A percentile compares a stretch with the other conserved stretches of the same genome.
phyloP scores from a whole-genome alignment of 331 rosid genomes.

The Erythrophleum ivorense region DNA sequence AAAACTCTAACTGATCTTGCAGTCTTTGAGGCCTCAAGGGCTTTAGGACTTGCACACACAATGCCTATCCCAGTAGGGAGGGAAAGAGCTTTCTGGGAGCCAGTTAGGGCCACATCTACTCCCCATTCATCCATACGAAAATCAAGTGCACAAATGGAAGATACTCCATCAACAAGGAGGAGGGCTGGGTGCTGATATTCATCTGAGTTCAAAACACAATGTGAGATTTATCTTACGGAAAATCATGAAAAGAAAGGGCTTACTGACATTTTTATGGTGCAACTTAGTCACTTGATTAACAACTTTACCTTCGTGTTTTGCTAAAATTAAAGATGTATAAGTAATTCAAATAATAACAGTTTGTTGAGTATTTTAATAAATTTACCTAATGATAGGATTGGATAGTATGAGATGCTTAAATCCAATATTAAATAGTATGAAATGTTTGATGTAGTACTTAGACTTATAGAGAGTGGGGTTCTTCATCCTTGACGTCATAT shows the following conservation, averaged over 20 bases:
- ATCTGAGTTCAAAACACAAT: constrained; percentile 57
- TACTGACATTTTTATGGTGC: background rate
- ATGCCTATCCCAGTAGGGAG: constrained; percentile 94
- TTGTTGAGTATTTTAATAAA: too few species aligned
- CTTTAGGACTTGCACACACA: constrained; percentile 93
- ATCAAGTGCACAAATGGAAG: constrained; percentile 94
- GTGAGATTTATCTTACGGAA: constrained; percentile 29
- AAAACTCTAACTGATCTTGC: constrained; percentile 89
- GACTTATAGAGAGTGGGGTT: too few species aligned
- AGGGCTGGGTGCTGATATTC: constrained; percentile 91
- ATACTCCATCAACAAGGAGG: constrained; percentile 93
- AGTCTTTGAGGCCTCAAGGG: constrained; percentile 81
- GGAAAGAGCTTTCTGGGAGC: constrained; percentile 97
- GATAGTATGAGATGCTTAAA: too few species aligned
- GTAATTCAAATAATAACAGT: too few species aligned
- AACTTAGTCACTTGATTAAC: too few species aligned
- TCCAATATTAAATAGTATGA: too few species aligned
- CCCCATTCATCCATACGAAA: constrained; percentile 99
- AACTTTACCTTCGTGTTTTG: too few species aligned
- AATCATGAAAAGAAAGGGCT: constrained; percentile 4
- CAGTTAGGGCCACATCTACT: constrained; percentile 90
- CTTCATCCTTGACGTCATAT: too few species aligned
- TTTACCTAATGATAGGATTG: too few species aligned
- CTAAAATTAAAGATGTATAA: too few species aligned
- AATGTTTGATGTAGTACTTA: too few species aligned